These are phyloP conservation scores for Coprinopsis strossmayeri DNA, from an alignment of 768 basidiomycete genomes.

Conservation along the genomic window DNA sequence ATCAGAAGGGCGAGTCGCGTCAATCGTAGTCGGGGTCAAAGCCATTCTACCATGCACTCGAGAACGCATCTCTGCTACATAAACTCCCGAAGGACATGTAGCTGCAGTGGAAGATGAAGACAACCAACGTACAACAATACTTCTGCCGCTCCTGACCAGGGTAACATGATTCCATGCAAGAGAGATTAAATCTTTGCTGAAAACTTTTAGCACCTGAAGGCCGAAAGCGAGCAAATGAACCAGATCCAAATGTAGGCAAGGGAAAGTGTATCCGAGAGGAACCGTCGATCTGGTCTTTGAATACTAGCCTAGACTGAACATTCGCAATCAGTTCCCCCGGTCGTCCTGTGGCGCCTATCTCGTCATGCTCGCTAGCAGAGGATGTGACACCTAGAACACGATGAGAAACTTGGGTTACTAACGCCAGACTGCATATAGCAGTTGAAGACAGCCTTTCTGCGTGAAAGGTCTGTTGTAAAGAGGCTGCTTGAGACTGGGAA, in stretches of 20 bases:
- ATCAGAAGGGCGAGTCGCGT: neutral
- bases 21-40: neutral
- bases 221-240: no score
- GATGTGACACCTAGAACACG: conserved; percentile 20
- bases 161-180: no score
- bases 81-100: neutral
- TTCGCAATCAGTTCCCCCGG: neutral
- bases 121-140: neutral
- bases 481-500: conserved; percentile 1
- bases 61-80: conserved; percentile 4
- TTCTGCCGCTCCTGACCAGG: neutral
- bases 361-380: conserved; percentile 16
- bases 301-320: neutral
- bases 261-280: no score
- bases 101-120: neutral
- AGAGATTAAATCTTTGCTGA: no score
- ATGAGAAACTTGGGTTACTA: conserved; percentile 31
- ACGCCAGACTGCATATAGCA: conserved; percentile 23
- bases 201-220: no score
- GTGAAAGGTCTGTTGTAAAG: conserved; percentile 22
- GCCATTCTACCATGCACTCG: neutral
- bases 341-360: neutral
- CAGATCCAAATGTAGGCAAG: no score
- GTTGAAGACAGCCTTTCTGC: conserved; percentile 32
- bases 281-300: conserved; percentile 1